Percentiles rank a stretch among this genome's conserved stretches.
These are phyloP conservation scores for Trichophyton simii DNA, from an alignment of 2,329 filamentous ascomycete species.

Conservation along the genomic window DNA sequence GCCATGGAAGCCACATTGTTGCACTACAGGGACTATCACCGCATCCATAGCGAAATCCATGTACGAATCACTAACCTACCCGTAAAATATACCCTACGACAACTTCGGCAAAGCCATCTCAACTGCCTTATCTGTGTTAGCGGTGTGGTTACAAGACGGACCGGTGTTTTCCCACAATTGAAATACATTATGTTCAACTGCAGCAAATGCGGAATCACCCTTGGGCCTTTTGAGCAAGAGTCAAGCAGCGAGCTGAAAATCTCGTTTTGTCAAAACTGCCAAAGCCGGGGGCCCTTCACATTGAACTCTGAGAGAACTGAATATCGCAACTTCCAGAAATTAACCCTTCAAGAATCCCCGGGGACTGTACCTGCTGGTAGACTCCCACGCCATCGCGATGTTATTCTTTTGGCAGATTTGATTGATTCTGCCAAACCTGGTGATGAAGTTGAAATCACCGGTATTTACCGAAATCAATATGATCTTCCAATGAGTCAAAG, in stretches of 20 bases:
- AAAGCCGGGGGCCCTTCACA: slow-evolving; percentile 86
- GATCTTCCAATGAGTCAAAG: slow-evolving; percentile 96
- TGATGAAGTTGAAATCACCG: slow-evolving; percentile 93
- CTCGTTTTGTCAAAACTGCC: slow-evolving; percentile 90
- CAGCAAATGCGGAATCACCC: slow-evolving; percentile 76
- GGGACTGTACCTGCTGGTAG: slow-evolving; percentile 93
- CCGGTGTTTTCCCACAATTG: slow-evolving; percentile 90
- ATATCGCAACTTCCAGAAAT: slow-evolving; percentile 96
- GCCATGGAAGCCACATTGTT: slow-evolving; percentile 93
- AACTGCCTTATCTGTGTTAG: slow-evolving; percentile 92
- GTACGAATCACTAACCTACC: slow-evolving; percentile 92
- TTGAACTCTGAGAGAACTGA: slow-evolving; percentile 96
- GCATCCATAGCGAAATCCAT: slow-evolving; percentile 94
- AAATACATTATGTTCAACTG: slow-evolving; percentile 99
- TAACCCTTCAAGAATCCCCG: slow-evolving; percentile 92
- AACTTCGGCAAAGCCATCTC: slow-evolving; percentile 86
- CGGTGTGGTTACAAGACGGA: slow-evolving; percentile 87
- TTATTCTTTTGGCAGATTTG: slow-evolving; percentile 90
- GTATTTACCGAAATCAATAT: slow-evolving; percentile 96
- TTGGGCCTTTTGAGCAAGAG: slow-evolving; percentile 85
- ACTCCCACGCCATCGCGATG: slow-evolving; percentile 82
- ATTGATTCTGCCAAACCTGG: slow-evolving; percentile 95
- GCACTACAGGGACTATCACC: slow-evolving; percentile 94
- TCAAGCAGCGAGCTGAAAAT: slow-evolving; percentile 94
- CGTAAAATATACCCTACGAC: slow-evolving; percentile 85